Conservation (phyloP, 2,329 filamentous ascomycete species). For the Penicillium sp. region DNA sequence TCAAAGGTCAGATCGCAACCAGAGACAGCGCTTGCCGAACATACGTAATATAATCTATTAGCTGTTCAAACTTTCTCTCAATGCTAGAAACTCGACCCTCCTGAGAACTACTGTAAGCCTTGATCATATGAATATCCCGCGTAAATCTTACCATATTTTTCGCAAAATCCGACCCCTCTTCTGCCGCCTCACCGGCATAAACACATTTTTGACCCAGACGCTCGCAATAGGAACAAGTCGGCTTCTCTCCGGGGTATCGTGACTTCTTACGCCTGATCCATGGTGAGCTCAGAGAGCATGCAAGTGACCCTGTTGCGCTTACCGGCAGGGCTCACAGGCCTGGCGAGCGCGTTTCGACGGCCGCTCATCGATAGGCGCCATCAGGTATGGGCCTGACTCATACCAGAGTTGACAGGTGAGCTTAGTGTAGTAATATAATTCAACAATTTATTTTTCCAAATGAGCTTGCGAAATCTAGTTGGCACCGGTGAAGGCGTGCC, state of each 20-base stretch:
- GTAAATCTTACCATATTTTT: constrained; percentile 11
- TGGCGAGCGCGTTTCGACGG: constrained; percentile 23
- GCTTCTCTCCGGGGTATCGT: constrained; percentile 34
- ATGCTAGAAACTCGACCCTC: constrained; percentile 20
- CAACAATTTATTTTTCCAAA: background rate
- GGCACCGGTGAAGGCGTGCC: background rate
- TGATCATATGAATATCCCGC: background rate
- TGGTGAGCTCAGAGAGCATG: background rate
- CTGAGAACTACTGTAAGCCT: constrained; percentile 2
- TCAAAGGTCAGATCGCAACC: background rate
- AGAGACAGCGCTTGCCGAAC: background rate
- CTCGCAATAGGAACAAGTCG: constrained; percentile 33
- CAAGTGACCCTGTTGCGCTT: constrained; percentile 1
- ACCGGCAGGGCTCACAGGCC: constrained; percentile 36
- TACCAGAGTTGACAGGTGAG: background rate
- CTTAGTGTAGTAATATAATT: background rate
- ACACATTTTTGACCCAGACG: constrained; percentile 33
- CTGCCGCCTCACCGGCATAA: constrained; percentile 21
- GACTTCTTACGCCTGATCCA: constrained; percentile 32
- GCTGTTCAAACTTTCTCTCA: constrained; percentile 22
- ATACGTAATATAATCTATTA: constrained; percentile 17
- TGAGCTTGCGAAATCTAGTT: background rate
- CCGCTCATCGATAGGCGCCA: constrained; percentile 17
- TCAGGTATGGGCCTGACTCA: background rate
- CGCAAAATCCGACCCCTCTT: constrained; percentile 6